phyloP scores from a whole-genome alignment of 495 filamentous ascomycete species.

The Neurospora sp. region DNA sequence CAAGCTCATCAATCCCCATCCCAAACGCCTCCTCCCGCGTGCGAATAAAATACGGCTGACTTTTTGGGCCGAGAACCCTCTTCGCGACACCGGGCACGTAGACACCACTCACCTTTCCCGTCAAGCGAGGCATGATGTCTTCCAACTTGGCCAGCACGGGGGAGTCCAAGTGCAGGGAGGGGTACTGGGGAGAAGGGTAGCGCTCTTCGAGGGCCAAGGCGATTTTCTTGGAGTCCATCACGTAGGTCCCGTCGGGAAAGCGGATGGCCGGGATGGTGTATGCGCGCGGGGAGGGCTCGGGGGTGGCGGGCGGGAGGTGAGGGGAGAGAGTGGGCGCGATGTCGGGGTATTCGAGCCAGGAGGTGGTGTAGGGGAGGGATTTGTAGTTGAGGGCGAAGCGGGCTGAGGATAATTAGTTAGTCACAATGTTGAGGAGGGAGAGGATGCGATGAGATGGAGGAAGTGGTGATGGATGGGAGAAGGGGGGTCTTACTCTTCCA shows the following conservation, averaged over 20 bases:
- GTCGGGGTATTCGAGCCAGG: conserved; percentile 57
- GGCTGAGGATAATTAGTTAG: conserved; percentile 15
- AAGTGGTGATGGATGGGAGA: not conserved
- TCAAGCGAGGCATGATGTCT: conserved; percentile 4
- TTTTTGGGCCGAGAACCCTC: conserved; percentile 26
- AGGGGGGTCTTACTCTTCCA: conserved; percentile 42
- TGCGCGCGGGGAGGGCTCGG: conserved; percentile 22
- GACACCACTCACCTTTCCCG: conserved; percentile 14
- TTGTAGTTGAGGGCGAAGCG: conserved; percentile 53
- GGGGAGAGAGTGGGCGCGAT: conserved; percentile 27
- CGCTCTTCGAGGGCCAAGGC: conserved; percentile 38
- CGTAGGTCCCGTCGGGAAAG: conserved; percentile 37
- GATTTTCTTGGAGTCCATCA: conserved; percentile 51
- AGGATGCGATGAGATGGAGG: not conserved
- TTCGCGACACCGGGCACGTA: conserved; percentile 27
- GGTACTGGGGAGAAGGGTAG: conserved; percentile 36
- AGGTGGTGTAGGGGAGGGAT: conserved; percentile 49
- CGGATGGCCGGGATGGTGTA: conserved; percentile 49
- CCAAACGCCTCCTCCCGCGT: conserved; percentile 31
- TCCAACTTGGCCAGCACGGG: conserved; percentile 27
- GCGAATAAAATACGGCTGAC: conserved; percentile 35
- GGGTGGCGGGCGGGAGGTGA: not conserved
- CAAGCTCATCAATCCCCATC: conserved; percentile 31
- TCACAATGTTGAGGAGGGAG: not conserved
- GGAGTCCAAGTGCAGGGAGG: conserved; percentile 39